phyloP scores from a whole-genome alignment of 108 stramenopile genomes.

The Cyclotella cryptica region DNA sequence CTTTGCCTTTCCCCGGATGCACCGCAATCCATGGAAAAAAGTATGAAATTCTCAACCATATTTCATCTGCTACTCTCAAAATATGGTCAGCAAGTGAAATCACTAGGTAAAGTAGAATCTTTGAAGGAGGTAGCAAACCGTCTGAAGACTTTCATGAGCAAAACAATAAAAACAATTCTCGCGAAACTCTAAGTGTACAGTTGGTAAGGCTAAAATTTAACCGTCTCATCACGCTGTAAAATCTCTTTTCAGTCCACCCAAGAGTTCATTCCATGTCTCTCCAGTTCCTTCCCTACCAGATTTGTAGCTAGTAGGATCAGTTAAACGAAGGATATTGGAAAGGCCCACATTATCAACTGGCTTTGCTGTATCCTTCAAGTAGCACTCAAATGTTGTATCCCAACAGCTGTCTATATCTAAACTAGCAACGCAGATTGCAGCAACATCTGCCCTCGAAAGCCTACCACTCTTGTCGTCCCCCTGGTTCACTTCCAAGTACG shows the following conservation, averaged over 20 bases:
- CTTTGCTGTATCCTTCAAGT: conserved; percentile 72
- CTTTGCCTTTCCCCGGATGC: conserved; percentile 2
- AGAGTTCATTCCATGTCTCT: conserved; percentile 63
- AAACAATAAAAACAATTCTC: conserved; percentile 7
- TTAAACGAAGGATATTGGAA: conserved; percentile 65
- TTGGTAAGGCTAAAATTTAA: too few relatives aligned
- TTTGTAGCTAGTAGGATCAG: conserved; percentile 32
- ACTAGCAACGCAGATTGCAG: conserved; percentile 68
- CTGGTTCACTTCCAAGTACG: conserved; percentile 77
- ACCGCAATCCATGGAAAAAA: conserved; percentile 23
- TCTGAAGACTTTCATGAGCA: conserved; percentile 46
- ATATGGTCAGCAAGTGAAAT: conserved; percentile 22
- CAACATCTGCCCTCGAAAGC: conserved; percentile 79
- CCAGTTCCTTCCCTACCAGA: conserved; percentile 71
- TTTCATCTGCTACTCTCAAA: conserved; percentile 43
- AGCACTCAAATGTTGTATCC: conserved; percentile 84
- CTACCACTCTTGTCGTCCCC: conserved; percentile 83
- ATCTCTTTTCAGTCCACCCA: conserved; percentile 67
- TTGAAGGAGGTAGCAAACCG: conserved; percentile 7
- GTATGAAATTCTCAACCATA: conserved; percentile 42
- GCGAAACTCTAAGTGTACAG: not conserved
- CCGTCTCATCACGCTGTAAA: not conserved
- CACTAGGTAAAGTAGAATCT: not conserved
- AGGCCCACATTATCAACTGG: conserved; percentile 64
- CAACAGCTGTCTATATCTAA: conserved; percentile 48